These are phyloP conservation scores for Alternaria sp. DNA, from an alignment of 2,329 filamentous ascomycete genomes.

Conservation along the genomic window DNA sequence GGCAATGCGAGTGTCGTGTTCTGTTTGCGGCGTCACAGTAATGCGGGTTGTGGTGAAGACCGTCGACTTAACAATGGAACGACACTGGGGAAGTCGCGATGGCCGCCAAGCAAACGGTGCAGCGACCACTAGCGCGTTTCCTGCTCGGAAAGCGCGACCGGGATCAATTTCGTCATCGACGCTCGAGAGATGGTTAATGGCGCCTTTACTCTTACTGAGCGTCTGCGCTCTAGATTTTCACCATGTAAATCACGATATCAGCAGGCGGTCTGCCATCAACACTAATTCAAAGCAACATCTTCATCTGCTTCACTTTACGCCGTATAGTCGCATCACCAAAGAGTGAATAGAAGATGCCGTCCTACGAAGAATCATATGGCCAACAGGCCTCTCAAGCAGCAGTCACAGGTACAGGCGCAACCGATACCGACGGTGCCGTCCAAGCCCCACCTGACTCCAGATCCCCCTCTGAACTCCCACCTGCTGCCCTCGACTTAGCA, in stretches of 20 bases:
- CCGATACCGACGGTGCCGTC: conserved; percentile 3
- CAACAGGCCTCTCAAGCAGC: conserved; percentile 9
- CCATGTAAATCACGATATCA: conserved; percentile 9
- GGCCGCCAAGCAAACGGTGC: conserved; percentile 18
- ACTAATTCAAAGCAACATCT: neutral
- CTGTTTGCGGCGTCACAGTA: neutral
- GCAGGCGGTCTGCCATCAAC: conserved; percentile 3
- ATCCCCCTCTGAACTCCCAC: conserved; percentile 57
- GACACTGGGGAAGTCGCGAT: conserved; percentile 22
- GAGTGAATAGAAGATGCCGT: conserved; percentile 21
- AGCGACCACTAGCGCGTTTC: conserved; percentile 23
- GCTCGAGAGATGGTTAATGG: neutral
- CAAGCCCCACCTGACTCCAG: conserved; percentile 16
- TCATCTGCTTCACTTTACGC: neutral
- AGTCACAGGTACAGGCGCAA: conserved; percentile 9
- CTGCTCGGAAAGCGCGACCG: conserved; percentile 20
- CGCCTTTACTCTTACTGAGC: conserved; percentile 20
- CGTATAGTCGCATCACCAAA: neutral
- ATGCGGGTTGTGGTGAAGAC: neutral
- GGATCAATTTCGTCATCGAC: conserved; percentile 40
- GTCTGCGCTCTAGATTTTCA: conserved; percentile 16
- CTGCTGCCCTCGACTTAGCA: conserved; percentile 72
- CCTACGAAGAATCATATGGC: conserved; percentile 24
- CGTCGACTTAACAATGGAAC: neutral
- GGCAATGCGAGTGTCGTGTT: neutral